A percentile compares a stretch with the other conserved stretches of the same genome.
These are phyloP conservation scores for Neurospora sublineolata DNA, from an alignment of 495 filamentous ascomycete genomes.

Conservation along the genomic window DNA sequence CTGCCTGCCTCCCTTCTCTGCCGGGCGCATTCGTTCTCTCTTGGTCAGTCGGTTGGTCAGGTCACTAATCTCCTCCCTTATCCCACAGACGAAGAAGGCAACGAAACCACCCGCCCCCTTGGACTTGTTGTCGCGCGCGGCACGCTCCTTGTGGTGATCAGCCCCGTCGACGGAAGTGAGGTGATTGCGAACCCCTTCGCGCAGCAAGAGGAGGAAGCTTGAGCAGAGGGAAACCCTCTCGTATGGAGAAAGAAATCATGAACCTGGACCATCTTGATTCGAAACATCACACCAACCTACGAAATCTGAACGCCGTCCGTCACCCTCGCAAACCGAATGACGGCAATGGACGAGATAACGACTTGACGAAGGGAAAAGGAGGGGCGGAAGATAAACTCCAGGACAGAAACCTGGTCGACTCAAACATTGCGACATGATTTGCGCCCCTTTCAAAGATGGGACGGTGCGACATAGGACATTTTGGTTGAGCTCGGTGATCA, in stretches of 20 bases:
- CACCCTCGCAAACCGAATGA: neutral
- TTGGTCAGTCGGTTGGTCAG: neutral
- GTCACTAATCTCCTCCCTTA: neutral
- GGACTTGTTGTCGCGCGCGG: constrained; percentile 88
- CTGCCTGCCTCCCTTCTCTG: neutral
- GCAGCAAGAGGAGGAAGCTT: constrained; percentile 45
- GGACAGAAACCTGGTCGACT: neutral
- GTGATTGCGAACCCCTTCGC: constrained; percentile 91
- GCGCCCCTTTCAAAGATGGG: neutral
- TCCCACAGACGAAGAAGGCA: constrained; percentile 68
- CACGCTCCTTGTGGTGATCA: constrained; percentile 83
- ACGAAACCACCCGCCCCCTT: constrained; percentile 68
- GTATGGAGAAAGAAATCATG: neutral
- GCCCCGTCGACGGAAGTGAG: constrained; percentile 86
- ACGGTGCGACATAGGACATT: neutral
- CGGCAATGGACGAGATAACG: neutral
- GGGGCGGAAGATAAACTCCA: neutral
- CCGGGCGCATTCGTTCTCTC: neutral
- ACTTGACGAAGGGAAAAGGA: neutral
- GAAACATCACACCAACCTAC: neutral
- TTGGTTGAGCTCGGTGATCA: neutral
- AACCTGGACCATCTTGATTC: neutral
- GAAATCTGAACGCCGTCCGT: neutral
- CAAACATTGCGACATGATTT: neutral
- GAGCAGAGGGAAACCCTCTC: neutral